A percentile compares a stretch with the other conserved stretches of the same genome.
These are phyloP conservation scores for Blastobotrys persicus DNA, from an alignment of 1,139 yeast genomes.

Conservation along the genomic window DNA sequence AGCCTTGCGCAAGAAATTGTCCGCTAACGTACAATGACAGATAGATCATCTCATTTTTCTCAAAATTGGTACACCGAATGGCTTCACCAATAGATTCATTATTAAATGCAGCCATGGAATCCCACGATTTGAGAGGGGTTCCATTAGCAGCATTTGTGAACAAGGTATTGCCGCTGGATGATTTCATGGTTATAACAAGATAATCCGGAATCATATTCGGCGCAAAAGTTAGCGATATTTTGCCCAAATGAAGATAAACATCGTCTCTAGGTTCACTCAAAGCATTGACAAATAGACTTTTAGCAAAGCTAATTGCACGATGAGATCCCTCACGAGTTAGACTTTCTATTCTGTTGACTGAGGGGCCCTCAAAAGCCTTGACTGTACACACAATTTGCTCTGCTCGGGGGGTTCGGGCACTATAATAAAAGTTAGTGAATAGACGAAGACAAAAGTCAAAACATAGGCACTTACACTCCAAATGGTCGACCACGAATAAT, in stretches of 20 bases:
- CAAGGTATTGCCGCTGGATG: constrained; percentile 28
- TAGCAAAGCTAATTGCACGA: constrained; percentile 32
- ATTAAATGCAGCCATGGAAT: constrained; percentile 72
- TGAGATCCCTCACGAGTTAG: constrained; percentile 38
- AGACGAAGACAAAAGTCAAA: background rate
- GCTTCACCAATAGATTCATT: constrained; percentile 74
- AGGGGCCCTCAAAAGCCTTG: constrained; percentile 67
- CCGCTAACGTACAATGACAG: constrained; percentile 68
- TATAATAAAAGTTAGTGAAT: constrained; percentile 16
- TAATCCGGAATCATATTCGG: constrained; percentile 23
- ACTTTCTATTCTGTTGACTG: constrained; percentile 43
- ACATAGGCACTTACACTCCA: constrained; percentile 48
- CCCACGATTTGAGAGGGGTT: constrained; percentile 56
- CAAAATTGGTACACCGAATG: constrained; percentile 57
- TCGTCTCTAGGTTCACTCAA: constrained; percentile 32
- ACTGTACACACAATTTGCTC: constrained; percentile 67
- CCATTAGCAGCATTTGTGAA: constrained; percentile 67
- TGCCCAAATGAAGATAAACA: constrained; percentile 32
- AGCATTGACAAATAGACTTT: constrained; percentile 29
- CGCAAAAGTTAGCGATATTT: constrained; percentile 25
- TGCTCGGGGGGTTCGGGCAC: constrained; percentile 73
- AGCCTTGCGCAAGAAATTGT: constrained; percentile 55
- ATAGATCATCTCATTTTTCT: constrained; percentile 54
- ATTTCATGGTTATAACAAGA: constrained; percentile 26
- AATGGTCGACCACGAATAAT: constrained; percentile 72